Conservation (phyloP, 2,329 filamentous ascomycete species). For the Tolypocladium album region DNA sequence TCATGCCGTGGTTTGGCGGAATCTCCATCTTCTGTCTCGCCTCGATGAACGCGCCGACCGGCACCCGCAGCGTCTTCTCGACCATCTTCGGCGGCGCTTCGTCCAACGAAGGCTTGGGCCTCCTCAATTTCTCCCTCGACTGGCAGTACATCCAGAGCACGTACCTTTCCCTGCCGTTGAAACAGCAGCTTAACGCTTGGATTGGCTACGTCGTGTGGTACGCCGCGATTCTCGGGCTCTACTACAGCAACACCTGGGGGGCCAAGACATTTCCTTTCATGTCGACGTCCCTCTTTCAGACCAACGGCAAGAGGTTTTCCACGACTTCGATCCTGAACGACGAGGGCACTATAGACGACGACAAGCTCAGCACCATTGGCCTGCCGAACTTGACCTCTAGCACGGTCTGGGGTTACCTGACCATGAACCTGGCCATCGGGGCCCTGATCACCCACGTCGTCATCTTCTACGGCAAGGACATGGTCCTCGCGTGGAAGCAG, state of each 20-base stretch:
- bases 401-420: conserved; percentile 14
- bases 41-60: conserved; percentile 21
- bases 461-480: conserved; percentile 9
- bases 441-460: conserved; percentile 10
- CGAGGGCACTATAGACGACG: conserved; percentile 13
- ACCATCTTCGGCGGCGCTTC: conserved; percentile 29
- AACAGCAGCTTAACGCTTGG: conserved; percentile 24
- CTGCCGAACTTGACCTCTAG: conserved; percentile 15
- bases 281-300: conserved; percentile 15
- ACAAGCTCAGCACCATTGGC: conserved; percentile 13
- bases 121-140: conserved; percentile 29
- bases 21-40: conserved; percentile 34
- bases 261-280: conserved; percentile 21
- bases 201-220: conserved; percentile 26
- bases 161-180: conserved; percentile 23
- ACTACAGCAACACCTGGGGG: conserved; percentile 29
- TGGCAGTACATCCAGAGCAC: conserved; percentile 30
- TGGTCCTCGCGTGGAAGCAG: conserved; percentile 9
- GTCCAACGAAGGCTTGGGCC: conserved; percentile 25
- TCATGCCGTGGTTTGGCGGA: conserved; percentile 29
- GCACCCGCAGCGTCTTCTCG: conserved; percentile 11
- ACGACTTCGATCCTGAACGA: conserved; percentile 11
- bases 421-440: conserved; percentile 18
- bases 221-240: conserved; percentile 23
- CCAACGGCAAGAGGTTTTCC: conserved; percentile 13